Conservation (phyloP, 2,329 filamentous ascomycete genomes). For the Acephala macrosclerotiorum region DNA sequence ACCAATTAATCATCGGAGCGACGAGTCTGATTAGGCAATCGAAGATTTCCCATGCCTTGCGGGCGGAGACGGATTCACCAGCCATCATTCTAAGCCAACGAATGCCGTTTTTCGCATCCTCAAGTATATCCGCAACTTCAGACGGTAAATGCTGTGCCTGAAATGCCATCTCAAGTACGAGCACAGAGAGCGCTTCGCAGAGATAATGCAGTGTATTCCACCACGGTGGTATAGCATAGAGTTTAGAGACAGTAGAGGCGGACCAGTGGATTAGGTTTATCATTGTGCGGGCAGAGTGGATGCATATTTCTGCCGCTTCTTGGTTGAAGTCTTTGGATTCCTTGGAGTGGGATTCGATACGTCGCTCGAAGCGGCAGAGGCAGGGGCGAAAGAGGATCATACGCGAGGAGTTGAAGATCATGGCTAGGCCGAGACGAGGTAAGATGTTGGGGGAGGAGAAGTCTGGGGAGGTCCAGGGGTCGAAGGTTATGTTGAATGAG, state of each 20-base stretch:
- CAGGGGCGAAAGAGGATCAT: slow-evolving; percentile 41
- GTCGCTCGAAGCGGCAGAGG: slow-evolving; percentile 37
- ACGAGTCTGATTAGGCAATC: slow-evolving; percentile 35
- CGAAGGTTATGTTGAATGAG: slow-evolving; percentile 31
- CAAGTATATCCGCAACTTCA: slow-evolving; percentile 33
- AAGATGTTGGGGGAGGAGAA: slow-evolving; percentile 25
- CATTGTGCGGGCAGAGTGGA: slow-evolving; percentile 34
- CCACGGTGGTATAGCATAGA: slow-evolving; percentile 35
- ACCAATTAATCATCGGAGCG: slow-evolving; percentile 29
- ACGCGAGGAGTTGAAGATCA: slow-evolving; percentile 34
- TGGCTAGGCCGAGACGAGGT: slow-evolving; percentile 32
- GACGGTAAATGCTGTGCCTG: slow-evolving; percentile 34
- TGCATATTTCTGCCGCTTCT: slow-evolving; percentile 31
- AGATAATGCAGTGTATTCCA: slow-evolving; percentile 39
- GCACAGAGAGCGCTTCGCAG: slow-evolving; percentile 38
- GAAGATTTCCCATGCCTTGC: slow-evolving; percentile 41
- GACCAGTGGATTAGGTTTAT: slow-evolving; percentile 31
- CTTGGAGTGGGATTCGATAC: slow-evolving; percentile 28
- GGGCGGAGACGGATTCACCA: slow-evolving; percentile 32
- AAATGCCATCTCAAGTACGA: slow-evolving; percentile 39
- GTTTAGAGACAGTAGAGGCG: slow-evolving; percentile 16
- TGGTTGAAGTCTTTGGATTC: slow-evolving; percentile 33
- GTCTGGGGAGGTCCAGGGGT: slow-evolving; percentile 26
- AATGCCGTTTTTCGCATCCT: slow-evolving; percentile 38
- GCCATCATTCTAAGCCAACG: slow-evolving; percentile 36